phyloP scores from a whole-genome alignment of 2,329 filamentous ascomycete genomes.

The Rugonectria rugulosa region DNA sequence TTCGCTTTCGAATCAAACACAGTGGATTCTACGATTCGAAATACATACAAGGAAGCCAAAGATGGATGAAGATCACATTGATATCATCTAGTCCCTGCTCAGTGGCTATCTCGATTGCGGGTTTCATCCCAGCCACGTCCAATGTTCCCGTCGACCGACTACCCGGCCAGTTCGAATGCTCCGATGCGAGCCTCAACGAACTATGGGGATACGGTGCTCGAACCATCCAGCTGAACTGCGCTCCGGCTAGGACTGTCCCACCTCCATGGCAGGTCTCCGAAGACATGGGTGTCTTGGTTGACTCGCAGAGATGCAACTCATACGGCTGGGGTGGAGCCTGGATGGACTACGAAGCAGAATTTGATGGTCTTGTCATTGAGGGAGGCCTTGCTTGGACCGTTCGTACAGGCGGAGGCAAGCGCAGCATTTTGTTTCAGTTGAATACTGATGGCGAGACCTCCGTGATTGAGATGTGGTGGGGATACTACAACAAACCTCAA shows the following conservation, averaged over 20 bases:
- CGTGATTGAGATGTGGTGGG: constrained; percentile 3
- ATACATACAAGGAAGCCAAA: neutral
- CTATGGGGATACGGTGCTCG: constrained; percentile 1
- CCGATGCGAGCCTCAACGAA: neutral
- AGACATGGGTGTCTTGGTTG: neutral
- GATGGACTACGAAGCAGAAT: constrained; percentile 1
- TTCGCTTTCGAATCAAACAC: neutral
- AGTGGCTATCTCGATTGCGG: neutral
- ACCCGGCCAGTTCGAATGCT: constrained; percentile 2
- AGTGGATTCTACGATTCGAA: neutral
- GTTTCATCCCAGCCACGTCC: neutral
- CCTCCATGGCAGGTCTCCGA: neutral
- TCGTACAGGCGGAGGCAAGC: neutral
- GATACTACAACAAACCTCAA: constrained; percentile 1
- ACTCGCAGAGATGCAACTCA: constrained; percentile 2
- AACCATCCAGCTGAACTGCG: constrained; percentile 1
- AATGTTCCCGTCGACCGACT: constrained; percentile 2
- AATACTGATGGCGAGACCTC: neutral
- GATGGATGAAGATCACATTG: neutral
- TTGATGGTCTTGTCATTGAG: neutral
- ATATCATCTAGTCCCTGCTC: neutral
- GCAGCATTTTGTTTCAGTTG: neutral
- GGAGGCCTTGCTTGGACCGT: neutral
- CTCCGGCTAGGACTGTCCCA: neutral
- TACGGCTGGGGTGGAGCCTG: neutral